Percentiles rank a stretch among this genome's conserved stretches.
Conservation (phyloP, 495 filamentous ascomycete genomes). For the Tuber umbilicatum region DNA sequence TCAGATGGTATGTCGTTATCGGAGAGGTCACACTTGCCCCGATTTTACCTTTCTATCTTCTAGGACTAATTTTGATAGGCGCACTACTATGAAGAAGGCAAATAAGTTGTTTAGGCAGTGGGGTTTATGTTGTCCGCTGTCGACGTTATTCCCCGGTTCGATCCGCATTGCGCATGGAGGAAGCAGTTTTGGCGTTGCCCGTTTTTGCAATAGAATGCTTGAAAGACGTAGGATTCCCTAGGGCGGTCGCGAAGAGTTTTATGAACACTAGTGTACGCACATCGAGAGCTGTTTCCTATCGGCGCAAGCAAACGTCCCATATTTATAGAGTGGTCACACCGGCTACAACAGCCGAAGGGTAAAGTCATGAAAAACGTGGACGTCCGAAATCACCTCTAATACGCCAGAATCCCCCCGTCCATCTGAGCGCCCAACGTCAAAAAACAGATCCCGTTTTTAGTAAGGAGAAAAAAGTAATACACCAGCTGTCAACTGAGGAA, state of each 20-base stretch:
- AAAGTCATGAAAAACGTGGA: neutral
- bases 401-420: neutral
- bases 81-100: conserved; percentile 38
- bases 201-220: neutral
- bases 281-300: neutral
- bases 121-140: neutral
- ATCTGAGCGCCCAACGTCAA: neutral
- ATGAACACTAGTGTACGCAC: neutral
- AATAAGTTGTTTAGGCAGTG: conserved; percentile 10
- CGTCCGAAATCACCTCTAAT: neutral
- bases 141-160: neutral
- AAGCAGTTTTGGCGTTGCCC: neutral
- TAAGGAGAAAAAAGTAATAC: neutral
- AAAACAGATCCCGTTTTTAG: neutral
- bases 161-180: neutral
- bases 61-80: conserved; percentile 21
- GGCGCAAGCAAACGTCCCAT: neutral
- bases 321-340: neutral
- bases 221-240: neutral
- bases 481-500: conserved; percentile 2
- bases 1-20: conserved; percentile 65
- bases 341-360: neutral
- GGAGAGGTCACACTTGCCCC: neutral
- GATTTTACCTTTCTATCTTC: neutral
- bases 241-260: neutral